Conservation (phyloP, 169 alveolate genomes). For the Plasmodium relictum region DNA sequence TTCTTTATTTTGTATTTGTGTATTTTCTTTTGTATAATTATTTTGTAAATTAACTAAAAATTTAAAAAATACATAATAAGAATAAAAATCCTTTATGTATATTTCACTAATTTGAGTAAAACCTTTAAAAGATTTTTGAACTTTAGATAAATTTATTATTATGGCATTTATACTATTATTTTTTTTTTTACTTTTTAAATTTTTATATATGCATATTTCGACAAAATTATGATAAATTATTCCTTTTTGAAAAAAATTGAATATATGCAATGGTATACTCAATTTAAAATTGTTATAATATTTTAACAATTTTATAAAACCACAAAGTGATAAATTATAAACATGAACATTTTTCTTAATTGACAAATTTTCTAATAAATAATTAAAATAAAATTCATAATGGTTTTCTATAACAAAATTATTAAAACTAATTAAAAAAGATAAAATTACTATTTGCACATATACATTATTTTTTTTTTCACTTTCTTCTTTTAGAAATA, state of each 20-base stretch:
- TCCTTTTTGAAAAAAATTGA: conserved; percentile 9
- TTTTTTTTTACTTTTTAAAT: conserved; percentile 72
- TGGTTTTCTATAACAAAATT: conserved; percentile 51
- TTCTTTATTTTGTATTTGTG: not conserved
- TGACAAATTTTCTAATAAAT: conserved; percentile 46
- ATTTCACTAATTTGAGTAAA: conserved; percentile 56
- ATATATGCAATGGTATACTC: conserved; percentile 10
- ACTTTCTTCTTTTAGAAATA: conserved; percentile 49
- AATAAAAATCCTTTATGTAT: conserved; percentile 40
- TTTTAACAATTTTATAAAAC: conserved; percentile 57
- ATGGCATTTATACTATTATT: conserved; percentile 72
- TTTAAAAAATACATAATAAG: conserved; percentile 50
- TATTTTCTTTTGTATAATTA: not conserved
- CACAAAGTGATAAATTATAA: conserved; percentile 64
- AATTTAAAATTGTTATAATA: conserved; percentile 1
- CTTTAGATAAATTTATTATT: conserved; percentile 54
- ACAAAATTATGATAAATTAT: conserved; percentile 41
- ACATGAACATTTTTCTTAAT: conserved; percentile 74
- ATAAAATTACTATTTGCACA: conserved; percentile 46
- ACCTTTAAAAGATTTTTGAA: conserved; percentile 63
- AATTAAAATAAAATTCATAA: conserved; percentile 48
- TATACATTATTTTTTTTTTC: conserved; percentile 71
- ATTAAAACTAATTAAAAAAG: conserved; percentile 56
- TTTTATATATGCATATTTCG: conserved; percentile 70
- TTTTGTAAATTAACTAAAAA: conserved; percentile 72